These are phyloP conservation scores for Inonotus hispidus DNA, from an alignment of 1,284 basidiomycete species.

Conservation along the genomic window DNA sequence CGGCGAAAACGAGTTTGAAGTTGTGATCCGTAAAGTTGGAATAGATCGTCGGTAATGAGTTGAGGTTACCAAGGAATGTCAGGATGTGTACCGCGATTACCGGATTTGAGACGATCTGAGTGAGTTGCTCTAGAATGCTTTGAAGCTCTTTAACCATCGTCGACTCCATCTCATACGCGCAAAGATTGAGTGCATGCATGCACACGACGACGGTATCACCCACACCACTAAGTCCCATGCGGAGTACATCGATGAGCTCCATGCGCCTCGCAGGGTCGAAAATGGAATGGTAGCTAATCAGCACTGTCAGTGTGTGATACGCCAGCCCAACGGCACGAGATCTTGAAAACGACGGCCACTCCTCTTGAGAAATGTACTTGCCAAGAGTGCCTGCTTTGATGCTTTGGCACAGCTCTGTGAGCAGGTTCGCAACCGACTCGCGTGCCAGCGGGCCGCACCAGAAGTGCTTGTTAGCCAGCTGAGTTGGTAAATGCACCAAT, in stretches of 20 bases:
- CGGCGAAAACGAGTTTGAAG: slow-evolving; percentile 92
- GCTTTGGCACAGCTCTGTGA: slow-evolving; percentile 65
- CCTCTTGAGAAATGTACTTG: slow-evolving; percentile 43
- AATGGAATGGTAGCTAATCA: slow-evolving; percentile 84
- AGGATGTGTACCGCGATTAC: slow-evolving; percentile 95
- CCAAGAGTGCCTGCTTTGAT: slow-evolving; percentile 60
- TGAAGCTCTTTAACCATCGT: slow-evolving; percentile 82
- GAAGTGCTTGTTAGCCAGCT: slow-evolving; percentile 93
- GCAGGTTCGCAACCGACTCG: slow-evolving; percentile 57
- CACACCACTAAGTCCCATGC: slow-evolving; percentile 73
- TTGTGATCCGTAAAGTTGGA: slow-evolving; percentile 92
- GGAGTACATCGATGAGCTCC: slow-evolving; percentile 80
- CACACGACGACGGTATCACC: slow-evolving; percentile 87
- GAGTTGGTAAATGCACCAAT: slow-evolving; percentile 86
- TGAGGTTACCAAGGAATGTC: slow-evolving; percentile 86
- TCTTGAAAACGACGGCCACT: slow-evolving; percentile 62
- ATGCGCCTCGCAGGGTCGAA: slow-evolving; percentile 70
- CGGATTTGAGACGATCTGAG: slow-evolving; percentile 92
- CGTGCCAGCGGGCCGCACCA: slow-evolving; percentile 88
- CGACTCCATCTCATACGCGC: slow-evolving; percentile 83
- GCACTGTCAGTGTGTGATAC: slow-evolving; percentile 83
- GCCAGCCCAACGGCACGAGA: slow-evolving; percentile 79
- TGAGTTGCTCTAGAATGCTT: slow-evolving; percentile 82
- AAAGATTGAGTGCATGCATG: slow-evolving; percentile 85
- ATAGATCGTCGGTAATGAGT: slow-evolving; percentile 75